A percentile compares a stretch with the other conserved stretches of the same genome.
phyloP scores from a whole-genome alignment of 768 basidiomycete species.

The Gymnopilus junonius region DNA sequence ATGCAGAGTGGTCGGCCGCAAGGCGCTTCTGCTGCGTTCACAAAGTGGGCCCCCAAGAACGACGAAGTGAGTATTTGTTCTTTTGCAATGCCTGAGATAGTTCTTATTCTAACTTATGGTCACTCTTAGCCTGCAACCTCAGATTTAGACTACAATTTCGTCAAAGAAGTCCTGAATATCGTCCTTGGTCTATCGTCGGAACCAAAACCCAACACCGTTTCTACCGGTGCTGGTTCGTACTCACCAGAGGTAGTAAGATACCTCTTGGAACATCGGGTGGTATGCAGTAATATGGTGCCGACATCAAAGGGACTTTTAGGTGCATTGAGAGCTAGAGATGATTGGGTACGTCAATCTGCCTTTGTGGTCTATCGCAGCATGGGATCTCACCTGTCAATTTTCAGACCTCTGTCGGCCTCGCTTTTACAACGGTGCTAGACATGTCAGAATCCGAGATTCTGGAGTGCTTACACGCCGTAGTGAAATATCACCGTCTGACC shows the following conservation, averaged over 20 bases:
- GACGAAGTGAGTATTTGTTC: slow-evolving; percentile 20
- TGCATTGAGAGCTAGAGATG: slow-evolving; percentile 53
- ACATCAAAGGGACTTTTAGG: slow-evolving; percentile 53
- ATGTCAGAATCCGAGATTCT: slow-evolving; percentile 70
- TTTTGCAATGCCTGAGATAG: neutral
- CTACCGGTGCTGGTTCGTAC: slow-evolving; percentile 37
- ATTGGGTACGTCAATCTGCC: slow-evolving; percentile 73
- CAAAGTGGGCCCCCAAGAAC: slow-evolving; percentile 53
- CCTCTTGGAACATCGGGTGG: slow-evolving; percentile 59
- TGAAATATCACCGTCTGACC: slow-evolving; percentile 36
- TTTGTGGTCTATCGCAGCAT: neutral
- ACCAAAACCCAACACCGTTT: slow-evolving; percentile 5
- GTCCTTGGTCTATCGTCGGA: slow-evolving; percentile 45
- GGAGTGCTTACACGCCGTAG: slow-evolving; percentile 49
- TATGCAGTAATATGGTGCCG: slow-evolving; percentile 66
- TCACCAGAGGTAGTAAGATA: slow-evolving; percentile 58
- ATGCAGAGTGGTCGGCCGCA: slow-evolving; percentile 50
- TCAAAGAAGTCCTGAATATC: slow-evolving; percentile 59
- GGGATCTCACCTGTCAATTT: neutral
- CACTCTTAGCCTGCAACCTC: neutral
- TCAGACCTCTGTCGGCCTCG: slow-evolving; percentile 51
- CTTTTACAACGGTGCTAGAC: slow-evolving; percentile 61
- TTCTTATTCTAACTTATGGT: neutral
- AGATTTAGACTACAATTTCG: slow-evolving; percentile 50
- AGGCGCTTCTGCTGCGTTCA: slow-evolving; percentile 62